Evolutionary conservation across 371 early-diverging fungal species (phyloP).

Genomic region (Circinella umbellata): DNA sequence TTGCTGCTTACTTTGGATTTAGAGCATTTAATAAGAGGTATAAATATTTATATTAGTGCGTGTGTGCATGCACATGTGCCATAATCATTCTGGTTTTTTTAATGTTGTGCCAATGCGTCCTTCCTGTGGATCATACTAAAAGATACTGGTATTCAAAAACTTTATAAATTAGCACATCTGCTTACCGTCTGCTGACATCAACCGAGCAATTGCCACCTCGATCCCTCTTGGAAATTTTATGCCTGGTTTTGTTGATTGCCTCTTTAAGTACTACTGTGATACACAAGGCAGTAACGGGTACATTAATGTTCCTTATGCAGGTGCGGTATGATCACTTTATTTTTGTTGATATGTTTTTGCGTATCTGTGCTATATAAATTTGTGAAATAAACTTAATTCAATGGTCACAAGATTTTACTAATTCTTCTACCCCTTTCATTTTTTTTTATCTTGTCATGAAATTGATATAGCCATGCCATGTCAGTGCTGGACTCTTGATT

Average conservation of each 20-base stretch:
- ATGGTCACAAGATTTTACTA: neutral
- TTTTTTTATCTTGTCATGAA: neutral
- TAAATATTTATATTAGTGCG: neutral
- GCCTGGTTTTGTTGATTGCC: constrained; percentile 36
- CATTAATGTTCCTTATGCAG: constrained; percentile 58
- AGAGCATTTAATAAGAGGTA: constrained; percentile 49
- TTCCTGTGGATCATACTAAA: neutral
- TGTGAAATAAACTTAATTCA: neutral
- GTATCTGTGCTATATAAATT: neutral
- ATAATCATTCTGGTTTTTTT: no score
- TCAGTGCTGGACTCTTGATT: constrained; percentile 54
- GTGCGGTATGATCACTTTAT: constrained; percentile 18
- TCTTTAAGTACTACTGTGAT: constrained; percentile 50
- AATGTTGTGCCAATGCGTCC: no score
- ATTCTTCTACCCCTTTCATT: neutral
- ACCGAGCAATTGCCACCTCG: constrained; percentile 27
- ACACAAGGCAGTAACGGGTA: constrained; percentile 51
- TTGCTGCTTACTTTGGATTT: constrained; percentile 44
- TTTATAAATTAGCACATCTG: neutral
- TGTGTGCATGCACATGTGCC: neutral
- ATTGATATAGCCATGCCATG: constrained; percentile 60
- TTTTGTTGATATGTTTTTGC: neutral
- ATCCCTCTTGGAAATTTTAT: constrained; percentile 39
- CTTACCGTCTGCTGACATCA: constrained; percentile 22
- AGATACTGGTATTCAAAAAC: neutral